Base-by-base conservation (phyloP, 768 basidiomycete genomes). In the Suillus paluster region DNA sequence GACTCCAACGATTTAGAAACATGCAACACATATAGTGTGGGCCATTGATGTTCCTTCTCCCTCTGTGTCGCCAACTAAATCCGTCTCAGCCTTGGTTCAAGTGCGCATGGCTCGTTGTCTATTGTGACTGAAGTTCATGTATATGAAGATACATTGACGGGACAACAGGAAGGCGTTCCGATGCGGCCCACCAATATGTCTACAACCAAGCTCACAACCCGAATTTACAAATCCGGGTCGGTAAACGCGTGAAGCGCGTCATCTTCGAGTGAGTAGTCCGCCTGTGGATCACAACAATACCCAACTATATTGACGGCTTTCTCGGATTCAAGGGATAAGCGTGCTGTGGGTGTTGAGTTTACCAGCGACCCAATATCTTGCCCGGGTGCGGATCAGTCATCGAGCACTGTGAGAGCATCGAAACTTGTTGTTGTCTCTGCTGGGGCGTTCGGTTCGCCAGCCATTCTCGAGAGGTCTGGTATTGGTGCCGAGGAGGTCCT, bases 401-500 rank as follows among this genome's bases (percentile, higher is more conserved):
- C 67, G 2, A 48, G 59, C 11, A 66, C 56, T 0, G 78, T 70
- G 6, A 70, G 53, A 15, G 81, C 78, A 4, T 67, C 65, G 9
- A 70, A 71, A 27, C 63, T 81, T 9, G 76, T 82, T 9, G 71
- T 82, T 73, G n/a, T n/a, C n/a, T n/a, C n/a, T n/a, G n/a, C n/a
- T n/a, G n/a, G n/a, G n/a, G n/a, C n/a, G n/a, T n/a, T 81, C 27
- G 79, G 80, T 14, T 80, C 81, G 0, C 80, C 85, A 0, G 75
- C 78, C 53, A 78, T 89, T 17, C 78, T 89, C 9, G 84, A 88
- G 66, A 77, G 86, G 5, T 86, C 80, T 4, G 81, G 81, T 0
- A 76, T 83, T 11, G 82, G 82, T 3, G 62, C 70, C 7, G 62
- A 62, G 46, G 64, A 64, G 1, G 48, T 77, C 1, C 72, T 83